phyloP scores from a whole-genome alignment of 305 asterid genomes.

The Fraxinus platypoda region DNA sequence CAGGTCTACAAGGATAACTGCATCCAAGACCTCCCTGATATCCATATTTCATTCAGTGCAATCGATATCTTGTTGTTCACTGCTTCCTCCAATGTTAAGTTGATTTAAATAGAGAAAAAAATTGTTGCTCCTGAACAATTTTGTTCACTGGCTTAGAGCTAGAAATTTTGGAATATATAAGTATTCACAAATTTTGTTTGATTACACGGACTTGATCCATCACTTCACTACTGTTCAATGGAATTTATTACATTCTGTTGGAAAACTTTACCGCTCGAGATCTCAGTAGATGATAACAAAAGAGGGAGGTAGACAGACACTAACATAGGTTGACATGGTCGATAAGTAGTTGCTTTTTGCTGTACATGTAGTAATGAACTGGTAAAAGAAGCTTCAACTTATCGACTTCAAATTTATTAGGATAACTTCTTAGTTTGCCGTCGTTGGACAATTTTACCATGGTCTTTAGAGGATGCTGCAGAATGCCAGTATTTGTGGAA shows the following conservation, averaged over 20 bases:
- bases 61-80: background rate
- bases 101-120: background rate
- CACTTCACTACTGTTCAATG: background rate
- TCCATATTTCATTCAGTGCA: constrained; percentile 5
- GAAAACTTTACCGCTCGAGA: background rate
- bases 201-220: constrained; percentile 2
- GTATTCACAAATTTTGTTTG: background rate
- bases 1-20: constrained; percentile 2
- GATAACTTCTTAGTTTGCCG: background rate
- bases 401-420: background rate
- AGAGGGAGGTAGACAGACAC: background rate
- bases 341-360: background rate
- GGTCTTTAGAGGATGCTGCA: background rate
- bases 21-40: background rate
- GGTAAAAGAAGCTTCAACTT: background rate
- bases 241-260: constrained; percentile 1
- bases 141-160: constrained; percentile 16
- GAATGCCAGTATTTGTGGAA: background rate
- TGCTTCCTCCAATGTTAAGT: constrained; percentile 6
- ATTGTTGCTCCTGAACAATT: constrained; percentile 6
- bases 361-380: background rate
- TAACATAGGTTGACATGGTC: background rate
- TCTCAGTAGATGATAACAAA: background rate
- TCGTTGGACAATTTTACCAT: background rate
- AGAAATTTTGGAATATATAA: constrained; percentile 21